Base-by-base conservation (phyloP, 1,284 basidiomycete genomes). In the Neolentinus lepideus region DNA sequence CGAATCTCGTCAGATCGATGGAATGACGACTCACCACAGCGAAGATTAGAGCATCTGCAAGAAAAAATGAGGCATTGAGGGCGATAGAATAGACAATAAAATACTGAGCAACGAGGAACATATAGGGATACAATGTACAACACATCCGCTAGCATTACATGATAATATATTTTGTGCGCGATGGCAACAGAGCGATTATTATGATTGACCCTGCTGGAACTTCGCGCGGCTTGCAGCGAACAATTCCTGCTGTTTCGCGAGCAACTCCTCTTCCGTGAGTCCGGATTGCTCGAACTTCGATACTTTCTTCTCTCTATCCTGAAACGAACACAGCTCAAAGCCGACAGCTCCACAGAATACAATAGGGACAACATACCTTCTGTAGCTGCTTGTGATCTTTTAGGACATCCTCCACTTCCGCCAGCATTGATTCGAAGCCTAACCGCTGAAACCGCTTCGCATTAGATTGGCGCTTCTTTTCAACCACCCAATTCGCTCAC, bases 311-410 rank as follows among this genome's bases (percentile, higher is more conserved):
- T 94, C 88, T 64, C 91, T 82, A 67, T 92, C 88, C 88, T 88
- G 60, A 57, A 10, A 24, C 29, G 56, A 45, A 62, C 48, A 16
- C 26, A 38, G 50, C 38, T 43, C 29, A 53, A 59, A 43, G n/a
- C 60, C 58, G 56, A n/a, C 58, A 47, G 54, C 53, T 29, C 26
- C 38, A 16, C 6, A 12, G 45, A 47, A 36, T 45, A 47, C 38
- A 52, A 53, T 21, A 56, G 60, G 55, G 62, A 56, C 59, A 61
- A 69, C 75, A 58, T 56, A 87, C 93, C 82, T 95, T 98, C 69
- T 92, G 90, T 60, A 93, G 89, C 67, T 94, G 92, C 67, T 98
- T 98, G 69, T 98, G 94, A 65, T 98, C 95, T 65, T 92, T 86
- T 56, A 97, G 75, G 24, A 98, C 94, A 63, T 90, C 89, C 67